These are phyloP conservation scores for Clonostachys rosea DNA, from an alignment of 2,329 filamentous ascomycete genomes.

Conservation along the genomic window DNA sequence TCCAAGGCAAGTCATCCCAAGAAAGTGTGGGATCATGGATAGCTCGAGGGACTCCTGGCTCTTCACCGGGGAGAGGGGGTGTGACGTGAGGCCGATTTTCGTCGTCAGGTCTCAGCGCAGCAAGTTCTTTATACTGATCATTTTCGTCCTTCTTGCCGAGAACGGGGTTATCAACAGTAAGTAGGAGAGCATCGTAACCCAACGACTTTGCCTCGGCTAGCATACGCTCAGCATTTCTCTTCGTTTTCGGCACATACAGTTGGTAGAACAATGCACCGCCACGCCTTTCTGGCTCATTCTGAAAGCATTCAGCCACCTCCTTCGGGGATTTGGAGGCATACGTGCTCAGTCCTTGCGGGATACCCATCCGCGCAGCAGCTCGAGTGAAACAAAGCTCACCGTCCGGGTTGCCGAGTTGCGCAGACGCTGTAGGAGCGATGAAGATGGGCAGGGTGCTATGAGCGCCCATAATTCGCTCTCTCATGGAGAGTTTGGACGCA, in stretches of 20 bases:
- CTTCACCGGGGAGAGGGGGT: constrained; percentile 19
- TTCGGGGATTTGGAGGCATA: too few species aligned
- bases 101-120: background rate
- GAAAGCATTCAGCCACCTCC: too few species aligned
- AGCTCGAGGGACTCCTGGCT: constrained; percentile 44
- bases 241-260: constrained; percentile 55
- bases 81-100: background rate
- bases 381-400: too few species aligned
- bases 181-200: constrained; percentile 47
- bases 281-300: too few species aligned
- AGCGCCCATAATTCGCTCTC: too few species aligned
- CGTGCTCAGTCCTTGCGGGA: too few species aligned
- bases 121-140: constrained; percentile 18
- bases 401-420: too few species aligned
- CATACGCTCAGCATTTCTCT: constrained; percentile 42
- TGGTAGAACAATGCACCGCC: constrained; percentile 45
- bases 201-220: constrained; percentile 37
- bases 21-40: constrained; percentile 51
- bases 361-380: too few species aligned
- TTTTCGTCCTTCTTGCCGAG: constrained; percentile 49
- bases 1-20: constrained; percentile 59
- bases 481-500: too few species aligned
- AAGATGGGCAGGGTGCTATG: too few species aligned
- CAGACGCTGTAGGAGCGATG: too few species aligned
- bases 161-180: constrained; percentile 55